phyloP scores from a whole-genome alignment of 345 rosid genomes.

The Capsella bursapastoris region DNA sequence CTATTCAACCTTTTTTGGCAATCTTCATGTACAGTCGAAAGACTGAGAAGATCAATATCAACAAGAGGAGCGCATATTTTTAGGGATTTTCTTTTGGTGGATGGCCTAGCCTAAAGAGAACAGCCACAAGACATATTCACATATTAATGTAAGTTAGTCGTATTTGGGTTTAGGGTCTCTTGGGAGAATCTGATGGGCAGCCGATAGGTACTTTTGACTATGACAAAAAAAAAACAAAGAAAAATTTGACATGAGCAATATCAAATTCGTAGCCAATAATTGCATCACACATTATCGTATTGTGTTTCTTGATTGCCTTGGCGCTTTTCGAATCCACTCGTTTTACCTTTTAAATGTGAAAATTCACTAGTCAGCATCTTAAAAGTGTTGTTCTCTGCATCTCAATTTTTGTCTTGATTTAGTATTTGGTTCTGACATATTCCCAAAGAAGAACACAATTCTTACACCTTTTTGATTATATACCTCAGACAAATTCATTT shows the following conservation, averaged over 20 bases:
- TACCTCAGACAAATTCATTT: background rate
- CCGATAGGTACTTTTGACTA: constrained; percentile 31
- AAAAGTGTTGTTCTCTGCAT: background rate
- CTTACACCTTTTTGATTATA: background rate
- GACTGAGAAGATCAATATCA: constrained; percentile 21
- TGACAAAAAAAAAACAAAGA: background rate
- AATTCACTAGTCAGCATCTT: background rate
- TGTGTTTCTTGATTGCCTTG: constrained; percentile 7
- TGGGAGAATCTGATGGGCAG: constrained; percentile 21
- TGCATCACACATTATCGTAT: background rate
- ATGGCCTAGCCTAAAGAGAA: constrained; percentile 32
- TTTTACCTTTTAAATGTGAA: constrained; percentile 11
- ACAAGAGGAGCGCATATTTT: constrained; percentile 13
- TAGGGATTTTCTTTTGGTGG: constrained; percentile 19
- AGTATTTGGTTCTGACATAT: background rate
- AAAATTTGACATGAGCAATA: background rate
- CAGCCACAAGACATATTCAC: constrained; percentile 37
- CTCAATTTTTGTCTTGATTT: background rate
- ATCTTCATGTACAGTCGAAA: too few species aligned
- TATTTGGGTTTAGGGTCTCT: constrained; percentile 32
- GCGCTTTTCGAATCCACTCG: constrained; percentile 3
- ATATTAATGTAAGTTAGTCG: constrained; percentile 23
- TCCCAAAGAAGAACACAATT: background rate
- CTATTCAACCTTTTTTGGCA: too few species aligned
- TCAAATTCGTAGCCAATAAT: constrained; percentile 6